A percentile compares a stretch with the other conserved stretches of the same genome.
Conservation (phyloP, 2,329 filamentous ascomycete genomes). For the Aspergillus phoenicis region DNA sequence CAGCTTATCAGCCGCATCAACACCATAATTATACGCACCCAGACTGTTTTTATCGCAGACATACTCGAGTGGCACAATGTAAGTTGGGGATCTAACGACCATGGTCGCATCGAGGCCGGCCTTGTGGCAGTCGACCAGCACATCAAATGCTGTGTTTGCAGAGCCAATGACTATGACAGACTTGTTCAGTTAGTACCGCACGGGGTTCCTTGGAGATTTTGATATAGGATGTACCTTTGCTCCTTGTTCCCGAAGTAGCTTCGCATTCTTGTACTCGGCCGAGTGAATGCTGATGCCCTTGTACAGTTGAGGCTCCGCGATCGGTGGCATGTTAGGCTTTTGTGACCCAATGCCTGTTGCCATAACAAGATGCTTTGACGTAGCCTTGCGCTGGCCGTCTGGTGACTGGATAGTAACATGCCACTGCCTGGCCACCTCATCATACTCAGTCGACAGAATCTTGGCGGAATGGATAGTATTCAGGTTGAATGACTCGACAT, state of each 20-base stretch:
- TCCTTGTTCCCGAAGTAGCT: slow-evolving; percentile 14
- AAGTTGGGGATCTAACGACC: slow-evolving; percentile 48
- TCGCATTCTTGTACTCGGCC: slow-evolving; percentile 17
- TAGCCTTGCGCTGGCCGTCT: slow-evolving; percentile 10
- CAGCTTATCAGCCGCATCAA: slow-evolving; percentile 15
- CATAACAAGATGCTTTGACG: slow-evolving; percentile 24
- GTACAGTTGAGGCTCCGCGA: slow-evolving; percentile 17
- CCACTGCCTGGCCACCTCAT: slow-evolving; percentile 28
- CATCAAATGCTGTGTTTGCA: slow-evolving; percentile 53
- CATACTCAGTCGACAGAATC: slow-evolving; percentile 29
- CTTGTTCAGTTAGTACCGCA: slow-evolving; percentile 20
- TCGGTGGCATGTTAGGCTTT: slow-evolving; percentile 19
- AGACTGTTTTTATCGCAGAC: slow-evolving; percentile 24
- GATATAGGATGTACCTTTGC: slow-evolving; percentile 10
- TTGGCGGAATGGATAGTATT: slow-evolving; percentile 34
- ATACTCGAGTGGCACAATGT: slow-evolving; percentile 30
- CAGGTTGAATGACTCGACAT: slow-evolving; percentile 34
- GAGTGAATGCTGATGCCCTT: slow-evolving; percentile 21
- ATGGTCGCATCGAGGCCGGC: slow-evolving; percentile 48
- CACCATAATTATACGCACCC: slow-evolving; percentile 31
- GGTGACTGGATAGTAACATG: slow-evolving; percentile 24
- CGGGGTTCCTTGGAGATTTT: neutral
- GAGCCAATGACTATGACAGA: slow-evolving; percentile 50
- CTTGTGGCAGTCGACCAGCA: slow-evolving; percentile 50
- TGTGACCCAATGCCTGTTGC: slow-evolving; percentile 26